A percentile compares a stretch with the other conserved stretches of the same genome.
Evolutionary conservation across 1,284 basidiomycete genomes (phyloP).

Genomic region (Malassezia dermatis): DNA sequence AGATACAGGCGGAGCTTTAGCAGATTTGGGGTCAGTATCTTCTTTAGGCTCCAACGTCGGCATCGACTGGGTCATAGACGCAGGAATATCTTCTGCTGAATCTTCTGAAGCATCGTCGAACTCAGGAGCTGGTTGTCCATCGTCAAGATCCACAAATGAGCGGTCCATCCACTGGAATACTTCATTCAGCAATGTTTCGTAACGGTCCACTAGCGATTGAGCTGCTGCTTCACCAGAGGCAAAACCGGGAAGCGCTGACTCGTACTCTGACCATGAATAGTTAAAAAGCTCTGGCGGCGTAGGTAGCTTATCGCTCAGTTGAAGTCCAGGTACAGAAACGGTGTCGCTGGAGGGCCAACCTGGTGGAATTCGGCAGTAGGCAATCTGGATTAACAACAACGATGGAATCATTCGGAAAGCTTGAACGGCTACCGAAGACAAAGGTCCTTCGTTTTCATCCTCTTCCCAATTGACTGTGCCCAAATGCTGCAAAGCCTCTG

Average conservation of each 20-base stretch:
- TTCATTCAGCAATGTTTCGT: conserved; percentile 2
- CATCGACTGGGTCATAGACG: conserved; percentile 35
- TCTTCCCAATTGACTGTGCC: not conserved
- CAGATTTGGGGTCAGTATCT: not conserved
- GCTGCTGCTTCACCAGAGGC: conserved; percentile 35
- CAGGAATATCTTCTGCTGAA: conserved; percentile 15
- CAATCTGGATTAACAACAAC: conserved; percentile 37
- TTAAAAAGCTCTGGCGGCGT: conserved; percentile 36
- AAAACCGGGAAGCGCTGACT: conserved; percentile 39
- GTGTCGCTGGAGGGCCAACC: conserved; percentile 6
- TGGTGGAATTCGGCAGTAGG: conserved; percentile 36
- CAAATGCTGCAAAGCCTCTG: conserved; percentile 13
- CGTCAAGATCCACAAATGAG: not conserved
- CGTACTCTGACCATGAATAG: conserved; percentile 39
- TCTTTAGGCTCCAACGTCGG: conserved; percentile 22
- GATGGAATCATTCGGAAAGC: conserved; percentile 40
- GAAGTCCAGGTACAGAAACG: not conserved
- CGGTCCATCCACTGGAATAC: not conserved
- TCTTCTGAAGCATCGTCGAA: conserved; percentile 15
- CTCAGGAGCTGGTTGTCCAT: not conserved
- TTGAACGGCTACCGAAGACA: conserved; percentile 20
- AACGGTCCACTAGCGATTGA: conserved; percentile 26
- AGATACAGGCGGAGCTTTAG: not conserved
- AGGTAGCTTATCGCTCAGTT: conserved; percentile 15
- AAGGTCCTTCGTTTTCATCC: not conserved